Percentiles rank a stretch among this genome's conserved stretches.
Conservation (phyloP, 2,329 filamentous ascomycete genomes). For the Davidsoniella virescens region DNA sequence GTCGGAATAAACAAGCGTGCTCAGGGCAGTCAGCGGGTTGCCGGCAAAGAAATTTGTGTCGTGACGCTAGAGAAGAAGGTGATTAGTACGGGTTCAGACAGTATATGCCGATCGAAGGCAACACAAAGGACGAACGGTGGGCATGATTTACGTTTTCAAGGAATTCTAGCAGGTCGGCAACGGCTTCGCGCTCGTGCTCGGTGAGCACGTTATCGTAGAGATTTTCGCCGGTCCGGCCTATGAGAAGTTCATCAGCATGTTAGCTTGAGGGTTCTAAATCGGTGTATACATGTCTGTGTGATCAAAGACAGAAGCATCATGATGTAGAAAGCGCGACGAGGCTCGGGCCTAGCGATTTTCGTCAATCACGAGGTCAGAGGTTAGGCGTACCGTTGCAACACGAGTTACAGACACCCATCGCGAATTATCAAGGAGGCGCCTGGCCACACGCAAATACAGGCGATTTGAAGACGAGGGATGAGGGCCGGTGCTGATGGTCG, state of each 20-base stretch:
- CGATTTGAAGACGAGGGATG: conserved; percentile 1
- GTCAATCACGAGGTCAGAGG: neutral
- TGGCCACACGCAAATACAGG: conserved; percentile 9
- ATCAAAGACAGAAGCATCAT: neutral
- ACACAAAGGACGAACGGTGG: neutral
- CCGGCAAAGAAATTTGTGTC: conserved; percentile 98
- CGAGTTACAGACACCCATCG: conserved; percentile 47
- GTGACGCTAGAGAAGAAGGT: conserved; percentile 46
- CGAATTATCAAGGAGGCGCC: conserved; percentile 9
- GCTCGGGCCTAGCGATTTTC: neutral
- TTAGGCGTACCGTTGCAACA: conserved; percentile 36
- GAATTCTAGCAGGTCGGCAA: conserved; percentile 86
- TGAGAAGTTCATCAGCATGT: neutral
- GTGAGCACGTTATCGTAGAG: conserved; percentile 77
- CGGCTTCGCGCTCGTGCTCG: conserved; percentile 91
- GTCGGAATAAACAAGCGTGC: conserved; percentile 93
- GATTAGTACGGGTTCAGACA: conserved; percentile 16
- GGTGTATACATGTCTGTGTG: neutral
- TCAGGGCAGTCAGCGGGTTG: conserved; percentile 82
- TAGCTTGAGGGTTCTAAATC: neutral
- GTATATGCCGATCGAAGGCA: neutral
- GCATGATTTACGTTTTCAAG: conserved; percentile 68
- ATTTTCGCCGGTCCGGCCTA: conserved; percentile 63
- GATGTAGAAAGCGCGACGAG: neutral
- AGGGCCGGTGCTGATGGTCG: conserved; percentile 1